Evolutionary conservation across 2,329 filamentous ascomycete genomes (phyloP), one percentile per base, ranked within the genome.

Genomic region (Plenodomus biglobosus): DNA sequence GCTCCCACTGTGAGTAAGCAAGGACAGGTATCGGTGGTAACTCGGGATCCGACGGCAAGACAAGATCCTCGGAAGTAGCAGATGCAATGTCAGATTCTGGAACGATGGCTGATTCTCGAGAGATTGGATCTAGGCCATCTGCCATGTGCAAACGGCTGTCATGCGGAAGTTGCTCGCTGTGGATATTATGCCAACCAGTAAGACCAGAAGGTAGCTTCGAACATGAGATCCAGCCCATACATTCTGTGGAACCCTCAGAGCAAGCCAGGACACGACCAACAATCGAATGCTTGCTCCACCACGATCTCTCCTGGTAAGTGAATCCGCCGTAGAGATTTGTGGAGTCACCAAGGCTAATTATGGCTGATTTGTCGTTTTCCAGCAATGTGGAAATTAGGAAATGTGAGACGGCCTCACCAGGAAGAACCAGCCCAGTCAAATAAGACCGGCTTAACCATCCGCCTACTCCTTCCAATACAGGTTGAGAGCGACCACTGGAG

Each of bases 211-310:
- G 77, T 2, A 76, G 55, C 21, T 71, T 64, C 8, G 68, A 48
- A 17, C 76, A 69, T 8, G 72, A 73, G 3, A 81, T 71, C 81
- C 81, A 84, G 6, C 79, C 80, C 78, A 82, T 80, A 48, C 77
- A 80, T 42, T 80, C 78, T 30, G 69, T 67, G 5, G 75, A 73
- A 13, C 71, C 75, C 7, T 72, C 63, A 21, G 74, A 44, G 36
- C 76, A 73, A 27, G 76, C 76, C 21, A 84, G 50, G 1, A 84
- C 78, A 21, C 80, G 74, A 0, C 78, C 79, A n/a, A 81, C 73
- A 24, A 83, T 71, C 34, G 76, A 80, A 37, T 70, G 71, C 59
- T 81, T 82, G 59, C 80, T 82, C 81, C 81, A 84, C 74, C 78
- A 84, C 39, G 75, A 78, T 27, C 71, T 71, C 3, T 68, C 72